A percentile compares a stretch with the other conserved stretches of the same genome.
Conservation (phyloP, 73 alveolate species). For the Chromera velia region DNA sequence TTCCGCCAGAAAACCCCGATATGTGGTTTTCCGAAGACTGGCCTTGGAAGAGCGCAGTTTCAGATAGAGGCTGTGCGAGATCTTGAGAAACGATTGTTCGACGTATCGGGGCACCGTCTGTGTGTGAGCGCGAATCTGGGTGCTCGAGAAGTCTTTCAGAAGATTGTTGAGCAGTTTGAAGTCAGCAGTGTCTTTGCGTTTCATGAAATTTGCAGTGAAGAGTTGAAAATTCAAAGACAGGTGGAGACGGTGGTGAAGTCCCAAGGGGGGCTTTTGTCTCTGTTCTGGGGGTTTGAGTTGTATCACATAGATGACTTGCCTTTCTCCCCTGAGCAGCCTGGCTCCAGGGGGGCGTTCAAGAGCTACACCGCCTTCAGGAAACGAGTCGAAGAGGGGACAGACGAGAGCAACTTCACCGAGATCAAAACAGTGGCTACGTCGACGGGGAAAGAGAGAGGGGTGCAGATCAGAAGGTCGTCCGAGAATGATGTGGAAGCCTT, state of each 20-base stretch:
- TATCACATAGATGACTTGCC: conserved; percentile 22
- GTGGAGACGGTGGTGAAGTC: conserved; percentile 12
- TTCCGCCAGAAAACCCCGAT: conserved; percentile 13
- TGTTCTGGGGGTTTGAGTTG: conserved; percentile 37
- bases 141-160: conserved; percentile 18
- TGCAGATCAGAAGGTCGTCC: neutral
- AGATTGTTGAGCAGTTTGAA: conserved; percentile 10
- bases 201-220: conserved; percentile 33
- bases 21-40: conserved; percentile 34
- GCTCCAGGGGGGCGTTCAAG: conserved; percentile 33
- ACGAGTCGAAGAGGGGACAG: conserved; percentile 22
- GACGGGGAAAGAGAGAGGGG: neutral
- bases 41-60: conserved; percentile 18
- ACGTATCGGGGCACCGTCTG: conserved; percentile 10
- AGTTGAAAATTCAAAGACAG: conserved; percentile 14
- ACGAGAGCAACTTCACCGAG: neutral
- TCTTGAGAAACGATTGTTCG: neutral
- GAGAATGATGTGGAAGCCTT: neutral
- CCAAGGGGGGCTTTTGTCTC: neutral
- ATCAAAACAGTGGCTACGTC: neutral
- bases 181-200: conserved; percentile 13
- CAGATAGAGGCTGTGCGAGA: conserved; percentile 31
- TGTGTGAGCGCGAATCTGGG: conserved; percentile 15
- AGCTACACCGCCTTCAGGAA: conserved; percentile 32
- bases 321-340: conserved; percentile 19